These are phyloP conservation scores for Mortierella sp. DNA, from an alignment of 371 early-diverging fungal species.

Conservation along the genomic window DNA sequence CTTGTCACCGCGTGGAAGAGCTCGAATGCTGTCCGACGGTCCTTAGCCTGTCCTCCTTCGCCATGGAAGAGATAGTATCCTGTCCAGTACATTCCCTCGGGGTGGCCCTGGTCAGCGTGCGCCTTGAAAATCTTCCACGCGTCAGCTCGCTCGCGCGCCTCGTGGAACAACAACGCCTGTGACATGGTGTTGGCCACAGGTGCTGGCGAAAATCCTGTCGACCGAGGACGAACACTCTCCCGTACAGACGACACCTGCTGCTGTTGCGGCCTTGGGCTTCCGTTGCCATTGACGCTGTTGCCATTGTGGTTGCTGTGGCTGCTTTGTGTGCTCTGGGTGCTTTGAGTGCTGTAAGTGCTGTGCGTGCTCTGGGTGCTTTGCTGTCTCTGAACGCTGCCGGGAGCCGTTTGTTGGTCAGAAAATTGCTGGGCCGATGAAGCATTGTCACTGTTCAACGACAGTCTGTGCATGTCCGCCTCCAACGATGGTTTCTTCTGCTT, in stretches of 20 bases:
- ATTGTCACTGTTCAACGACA: conserved; percentile 20
- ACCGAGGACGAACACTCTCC: conserved; percentile 15
- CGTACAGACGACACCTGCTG: background rate
- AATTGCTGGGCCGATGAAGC: background rate
- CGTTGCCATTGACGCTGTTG: background rate
- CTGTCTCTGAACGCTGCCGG: conserved; percentile 1
- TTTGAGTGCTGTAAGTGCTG: background rate
- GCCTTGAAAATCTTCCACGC: conserved; percentile 47
- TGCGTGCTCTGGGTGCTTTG: background rate
- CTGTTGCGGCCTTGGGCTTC: conserved; percentile 9
- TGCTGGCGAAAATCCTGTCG: conserved; percentile 13
- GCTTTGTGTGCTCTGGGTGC: background rate
- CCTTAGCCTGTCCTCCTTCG: conserved; percentile 38
- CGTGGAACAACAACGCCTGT: conserved; percentile 33
- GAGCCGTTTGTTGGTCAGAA: background rate
- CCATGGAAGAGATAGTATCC: conserved; percentile 54
- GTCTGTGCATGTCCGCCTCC: conserved; percentile 27
- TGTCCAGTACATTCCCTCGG: conserved; percentile 54
- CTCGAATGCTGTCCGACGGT: conserved; percentile 32
- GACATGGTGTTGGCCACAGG: conserved; percentile 25
- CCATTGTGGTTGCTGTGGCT: background rate
- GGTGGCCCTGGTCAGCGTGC: conserved; percentile 31
- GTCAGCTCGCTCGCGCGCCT: conserved; percentile 32
- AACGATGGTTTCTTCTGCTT: conserved; percentile 20
- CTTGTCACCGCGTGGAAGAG: conserved; percentile 34